A percentile compares a stretch with the other conserved stretches of the same genome.
These are phyloP conservation scores for Vitis hybrid DNA, from an alignment of 177 flowering plant genomes.

Conservation along the genomic window DNA sequence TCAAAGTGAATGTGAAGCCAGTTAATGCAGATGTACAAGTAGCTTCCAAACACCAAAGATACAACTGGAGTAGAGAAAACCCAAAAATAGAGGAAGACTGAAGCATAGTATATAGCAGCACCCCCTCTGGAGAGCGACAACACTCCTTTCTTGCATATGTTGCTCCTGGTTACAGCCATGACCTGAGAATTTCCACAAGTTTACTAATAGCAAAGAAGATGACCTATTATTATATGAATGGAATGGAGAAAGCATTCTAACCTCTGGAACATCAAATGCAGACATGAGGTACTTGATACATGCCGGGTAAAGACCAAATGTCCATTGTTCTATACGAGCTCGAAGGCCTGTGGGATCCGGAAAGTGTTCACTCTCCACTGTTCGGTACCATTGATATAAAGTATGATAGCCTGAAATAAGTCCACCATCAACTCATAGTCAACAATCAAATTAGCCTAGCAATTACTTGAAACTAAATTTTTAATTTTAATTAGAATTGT, in stretches of 20 bases:
- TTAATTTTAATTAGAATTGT: background rate
- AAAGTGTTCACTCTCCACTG: slow-evolving; percentile 89
- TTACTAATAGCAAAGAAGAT: background rate
- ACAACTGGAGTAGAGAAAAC: slow-evolving; percentile 98
- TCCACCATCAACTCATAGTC: background rate
- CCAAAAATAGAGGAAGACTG: slow-evolving; percentile 96
- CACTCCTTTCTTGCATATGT: slow-evolving; percentile 84
- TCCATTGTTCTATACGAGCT: slow-evolving; percentile 94
- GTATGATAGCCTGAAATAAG: slow-evolving; percentile 81
- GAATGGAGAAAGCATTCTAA: slow-evolving; percentile 14
- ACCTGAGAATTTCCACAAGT: slow-evolving; percentile 55
- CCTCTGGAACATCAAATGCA: slow-evolving; percentile 99
- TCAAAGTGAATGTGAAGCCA: slow-evolving; percentile 99
- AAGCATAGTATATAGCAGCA: slow-evolving; percentile 78
- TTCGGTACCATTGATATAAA: slow-evolving; percentile 89
- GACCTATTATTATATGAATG: background rate
- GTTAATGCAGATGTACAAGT: slow-evolving; percentile 91
- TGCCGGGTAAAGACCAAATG: slow-evolving; percentile 98
- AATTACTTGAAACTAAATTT: background rate
- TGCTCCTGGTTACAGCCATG: slow-evolving; percentile 92
- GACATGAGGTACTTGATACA: slow-evolving; percentile 99
- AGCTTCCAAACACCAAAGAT: slow-evolving; percentile 93
- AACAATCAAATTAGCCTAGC: background rate
- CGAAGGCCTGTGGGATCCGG: slow-evolving; percentile 99
- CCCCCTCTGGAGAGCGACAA: slow-evolving; percentile 77